Evolutionary conservation across 805 yeast genomes (phyloP).

Genomic region (Wickerhamomyces hampshirensis): DNA sequence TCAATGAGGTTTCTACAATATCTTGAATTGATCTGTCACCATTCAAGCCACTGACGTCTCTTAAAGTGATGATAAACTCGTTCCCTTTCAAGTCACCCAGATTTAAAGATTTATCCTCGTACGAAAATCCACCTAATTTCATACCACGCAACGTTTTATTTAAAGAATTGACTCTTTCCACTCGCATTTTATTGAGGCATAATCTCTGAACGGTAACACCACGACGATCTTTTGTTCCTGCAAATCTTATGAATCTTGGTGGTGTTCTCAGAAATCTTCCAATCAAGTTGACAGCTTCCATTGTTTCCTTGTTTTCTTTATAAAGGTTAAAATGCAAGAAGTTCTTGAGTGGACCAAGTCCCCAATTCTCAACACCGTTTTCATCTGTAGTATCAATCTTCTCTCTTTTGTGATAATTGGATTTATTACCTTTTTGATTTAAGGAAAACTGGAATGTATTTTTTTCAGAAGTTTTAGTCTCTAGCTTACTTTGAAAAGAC

Average conservation of each 20-base stretch:
- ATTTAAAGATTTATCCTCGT: conserved; percentile 53
- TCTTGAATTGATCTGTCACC: conserved; percentile 35
- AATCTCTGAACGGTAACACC: conserved; percentile 90
- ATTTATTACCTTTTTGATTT: conserved; percentile 16
- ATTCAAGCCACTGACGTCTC: conserved; percentile 53
- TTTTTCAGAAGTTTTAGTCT: conserved; percentile 67
- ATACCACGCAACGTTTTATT: conserved; percentile 76
- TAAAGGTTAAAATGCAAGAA: conserved; percentile 75
- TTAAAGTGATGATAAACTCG: conserved; percentile 78
- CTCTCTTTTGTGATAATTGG: conserved; percentile 33
- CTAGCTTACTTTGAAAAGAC: conserved; percentile 70
- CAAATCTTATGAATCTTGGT: conserved; percentile 66
- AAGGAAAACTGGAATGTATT: conserved; percentile 64
- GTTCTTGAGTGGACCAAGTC: conserved; percentile 66
- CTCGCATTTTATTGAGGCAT: conserved; percentile 62
- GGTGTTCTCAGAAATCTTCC: conserved; percentile 72
- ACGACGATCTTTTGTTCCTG: conserved; percentile 96
- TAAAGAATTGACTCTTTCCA: conserved; percentile 69
- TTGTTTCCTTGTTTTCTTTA: conserved; percentile 94
- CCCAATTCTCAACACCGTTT: conserved; percentile 58
- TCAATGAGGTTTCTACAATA: conserved; percentile 47
- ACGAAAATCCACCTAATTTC: conserved; percentile 72
- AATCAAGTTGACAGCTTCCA: conserved; percentile 83
- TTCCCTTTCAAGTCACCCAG: conserved; percentile 88
- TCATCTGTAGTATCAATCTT: conserved; percentile 29